These are phyloP conservation scores for Tympanopsis confertula DNA, from an alignment of 2,329 filamentous ascomycete species.

Conservation along the genomic window DNA sequence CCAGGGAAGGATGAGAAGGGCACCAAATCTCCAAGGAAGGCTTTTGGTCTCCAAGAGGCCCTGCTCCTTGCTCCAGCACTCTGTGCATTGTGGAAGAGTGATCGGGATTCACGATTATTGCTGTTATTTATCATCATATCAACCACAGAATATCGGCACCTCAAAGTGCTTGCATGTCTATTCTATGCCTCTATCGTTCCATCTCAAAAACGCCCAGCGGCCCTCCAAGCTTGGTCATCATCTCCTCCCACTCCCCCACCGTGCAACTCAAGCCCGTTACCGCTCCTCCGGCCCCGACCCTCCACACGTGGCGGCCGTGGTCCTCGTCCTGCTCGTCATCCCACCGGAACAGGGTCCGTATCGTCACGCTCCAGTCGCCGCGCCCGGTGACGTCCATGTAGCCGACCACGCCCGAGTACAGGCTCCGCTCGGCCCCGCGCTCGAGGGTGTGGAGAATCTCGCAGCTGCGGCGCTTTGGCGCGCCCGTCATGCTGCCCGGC, in stretches of 20 bases:
- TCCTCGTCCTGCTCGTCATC: slow-evolving; percentile 40
- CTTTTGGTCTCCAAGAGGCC: too few species aligned
- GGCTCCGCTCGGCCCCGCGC: slow-evolving; percentile 45
- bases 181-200: slow-evolving; percentile 9
- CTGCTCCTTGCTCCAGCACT: too few species aligned
- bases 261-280: slow-evolving; percentile 75
- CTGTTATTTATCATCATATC: too few species aligned
- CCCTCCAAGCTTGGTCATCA: slow-evolving; percentile 63
- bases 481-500: slow-evolving; percentile 91
- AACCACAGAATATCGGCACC: too few species aligned
- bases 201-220: slow-evolving; percentile 38
- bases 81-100: too few species aligned
- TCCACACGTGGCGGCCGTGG: slow-evolving; percentile 42
- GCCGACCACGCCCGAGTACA: slow-evolving; percentile 83
- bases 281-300: slow-evolving; percentile 79
- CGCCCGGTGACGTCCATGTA: slow-evolving; percentile 78
- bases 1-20: too few species aligned
- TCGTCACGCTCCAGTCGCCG: slow-evolving; percentile 85
- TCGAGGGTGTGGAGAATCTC: slow-evolving; percentile 68
- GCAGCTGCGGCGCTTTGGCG: slow-evolving; percentile 86
- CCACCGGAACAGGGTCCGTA: slow-evolving; percentile 69
- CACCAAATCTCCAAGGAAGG: too few species aligned
- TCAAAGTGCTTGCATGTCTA: too few species aligned
- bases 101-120: too few species aligned
- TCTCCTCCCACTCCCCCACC: slow-evolving; percentile 78